Base-by-base conservation (phyloP, 768 basidiomycete species). In the Lactifluus pinguis region DNA sequence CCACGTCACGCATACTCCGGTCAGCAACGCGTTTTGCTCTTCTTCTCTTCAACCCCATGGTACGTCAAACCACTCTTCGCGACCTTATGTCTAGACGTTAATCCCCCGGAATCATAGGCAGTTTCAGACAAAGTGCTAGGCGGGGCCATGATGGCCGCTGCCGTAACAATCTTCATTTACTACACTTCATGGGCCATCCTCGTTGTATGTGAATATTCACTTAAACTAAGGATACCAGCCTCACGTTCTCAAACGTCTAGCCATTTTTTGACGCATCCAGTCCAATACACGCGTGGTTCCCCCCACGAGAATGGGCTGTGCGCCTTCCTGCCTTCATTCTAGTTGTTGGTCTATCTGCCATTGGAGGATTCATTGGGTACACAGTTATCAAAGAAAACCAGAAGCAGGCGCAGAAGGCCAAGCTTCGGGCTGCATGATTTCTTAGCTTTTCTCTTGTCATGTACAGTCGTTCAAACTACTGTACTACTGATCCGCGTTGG, bases 181-280 rank as follows among this genome's bases (percentile, higher is more conserved):
- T 98, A 98, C 72, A 93, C 95, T 1, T 78, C 81, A 30, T 98
- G 95, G 95, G 86, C 93, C 14, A 79, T 97, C 56, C 75, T 98
- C 53, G 80, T 95, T 56, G 94, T 93, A 65, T 68, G 87, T 68
- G n/a, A 41, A 15, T 41, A 57, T 3, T 36, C 17, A 42, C 45
- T 8, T 45, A 34, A 30, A 51, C 39, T 17, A 39, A 17, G 19
- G 14, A 73, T 30, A 38, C 36, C 25, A 9, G 34, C 19, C 45
- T 44, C 39, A 42, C 55, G n/a, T 54, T n/a, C 17, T 49, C 13
- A 21, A 8, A 45, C 66, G 47, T 53, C 59, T 51, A 86, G 85
- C 95, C 95, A 6, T 92, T 97, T 77, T 84, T 97, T 63, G 85
- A 90, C 60, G 63, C 78, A 1, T 79, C 83, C 3, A 92, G 83